These are phyloP conservation scores for Tetrahymena borealis DNA, from an alignment of 73 alveolate species.

Conservation along the genomic window DNA sequence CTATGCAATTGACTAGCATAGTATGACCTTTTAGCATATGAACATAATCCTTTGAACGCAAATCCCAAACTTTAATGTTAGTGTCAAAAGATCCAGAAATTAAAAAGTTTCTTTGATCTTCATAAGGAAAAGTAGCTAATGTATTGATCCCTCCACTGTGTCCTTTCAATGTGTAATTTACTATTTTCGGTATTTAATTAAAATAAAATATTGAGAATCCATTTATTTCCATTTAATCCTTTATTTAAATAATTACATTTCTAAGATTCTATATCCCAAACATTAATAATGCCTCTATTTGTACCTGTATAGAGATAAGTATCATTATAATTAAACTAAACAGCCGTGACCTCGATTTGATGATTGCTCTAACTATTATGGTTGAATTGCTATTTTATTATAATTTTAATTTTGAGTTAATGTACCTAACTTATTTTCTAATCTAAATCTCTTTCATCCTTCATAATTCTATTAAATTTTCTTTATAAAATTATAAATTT, in stretches of 20 bases:
- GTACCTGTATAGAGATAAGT: slow-evolving; percentile 28
- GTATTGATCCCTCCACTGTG: slow-evolving; percentile 11
- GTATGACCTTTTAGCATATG: slow-evolving; percentile 7
- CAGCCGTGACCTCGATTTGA: slow-evolving; percentile 13
- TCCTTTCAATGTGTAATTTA: slow-evolving; percentile 24
- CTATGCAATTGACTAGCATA: slow-evolving; percentile 30
- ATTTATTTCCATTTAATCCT: no score
- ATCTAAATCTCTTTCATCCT: no score
- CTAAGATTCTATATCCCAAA: slow-evolving; percentile 23
- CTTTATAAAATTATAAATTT: not conserved
- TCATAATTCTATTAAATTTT: no score
- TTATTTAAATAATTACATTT: slow-evolving; percentile 1
- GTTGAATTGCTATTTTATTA: not conserved
- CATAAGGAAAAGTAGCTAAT: slow-evolving; percentile 6
- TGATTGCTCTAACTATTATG: not conserved
- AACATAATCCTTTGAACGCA: not conserved
- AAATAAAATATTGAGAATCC: not conserved
- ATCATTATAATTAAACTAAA: slow-evolving; percentile 10
- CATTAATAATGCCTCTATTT: slow-evolving; percentile 34
- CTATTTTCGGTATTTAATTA: not conserved
- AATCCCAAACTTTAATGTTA: slow-evolving; percentile 33
- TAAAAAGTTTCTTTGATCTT: slow-evolving; percentile 14
- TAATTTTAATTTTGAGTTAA: no score
- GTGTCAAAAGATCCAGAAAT: slow-evolving; percentile 39
- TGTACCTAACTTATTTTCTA: no score